Evolutionary conservation across 345 rosid genomes (phyloP).

Genomic region (Boechera stricta): DNA sequence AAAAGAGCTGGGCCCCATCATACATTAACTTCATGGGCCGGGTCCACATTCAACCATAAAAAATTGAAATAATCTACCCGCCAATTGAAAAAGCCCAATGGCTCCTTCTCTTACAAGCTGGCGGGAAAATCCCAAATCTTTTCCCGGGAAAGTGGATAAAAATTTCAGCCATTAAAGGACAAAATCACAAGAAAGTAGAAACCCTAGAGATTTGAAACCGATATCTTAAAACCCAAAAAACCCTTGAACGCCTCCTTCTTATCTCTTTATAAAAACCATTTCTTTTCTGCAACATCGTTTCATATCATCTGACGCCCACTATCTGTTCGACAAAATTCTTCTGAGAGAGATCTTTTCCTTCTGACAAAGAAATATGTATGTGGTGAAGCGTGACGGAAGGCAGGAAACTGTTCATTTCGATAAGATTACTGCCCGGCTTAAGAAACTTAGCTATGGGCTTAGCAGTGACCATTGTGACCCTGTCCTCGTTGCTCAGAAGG

Average conservation of each 20-base stretch:
- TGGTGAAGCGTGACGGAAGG: conserved; percentile 89
- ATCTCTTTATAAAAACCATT: conserved; percentile 21
- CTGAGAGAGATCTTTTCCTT: background rate
- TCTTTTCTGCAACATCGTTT: background rate
- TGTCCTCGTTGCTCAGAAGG: conserved; percentile 95
- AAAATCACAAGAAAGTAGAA: conserved; percentile 15
- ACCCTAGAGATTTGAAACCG: conserved; percentile 30
- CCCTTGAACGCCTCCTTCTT: conserved; percentile 28
- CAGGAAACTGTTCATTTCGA: conserved; percentile 95
- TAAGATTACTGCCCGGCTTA: conserved; percentile 92
- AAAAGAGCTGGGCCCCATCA: background rate
- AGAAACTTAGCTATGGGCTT: conserved; percentile 94
- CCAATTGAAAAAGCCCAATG: conserved; percentile 28
- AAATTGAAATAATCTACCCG: conserved; percentile 20
- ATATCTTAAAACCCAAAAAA: background rate
- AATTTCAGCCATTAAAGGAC: conserved; percentile 25
- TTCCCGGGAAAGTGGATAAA: conserved; percentile 25
- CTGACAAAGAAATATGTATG: conserved; percentile 63
- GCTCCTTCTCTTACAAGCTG: conserved; percentile 21
- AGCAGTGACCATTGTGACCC: conserved; percentile 96
- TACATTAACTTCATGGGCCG: conserved; percentile 24
- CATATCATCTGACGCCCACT: background rate
- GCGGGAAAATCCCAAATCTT: conserved; percentile 48
- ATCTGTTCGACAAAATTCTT: conserved; percentile 12
- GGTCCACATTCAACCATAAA: conserved; percentile 28